These are phyloP conservation scores for Phytophthora boehmeriae DNA, from an alignment of 352 stramenopile species.

Conservation along the genomic window DNA sequence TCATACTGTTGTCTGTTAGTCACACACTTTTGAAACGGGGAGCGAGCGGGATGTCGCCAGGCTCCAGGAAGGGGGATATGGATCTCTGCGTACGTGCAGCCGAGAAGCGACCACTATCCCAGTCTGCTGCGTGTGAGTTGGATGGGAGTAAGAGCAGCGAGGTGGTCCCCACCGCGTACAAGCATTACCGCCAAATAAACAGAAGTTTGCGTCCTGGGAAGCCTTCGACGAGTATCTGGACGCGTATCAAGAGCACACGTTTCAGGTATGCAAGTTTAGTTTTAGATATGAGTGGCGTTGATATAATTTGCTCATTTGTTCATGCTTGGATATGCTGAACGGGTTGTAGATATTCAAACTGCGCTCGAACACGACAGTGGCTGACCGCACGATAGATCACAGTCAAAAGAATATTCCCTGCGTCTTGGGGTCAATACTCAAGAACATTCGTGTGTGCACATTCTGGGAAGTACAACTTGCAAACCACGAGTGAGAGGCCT, in stretches of 20 bases:
- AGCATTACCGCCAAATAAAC: not conserved
- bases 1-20: not conserved
- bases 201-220: not conserved
- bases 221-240: not conserved
- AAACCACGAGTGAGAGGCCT: not conserved
- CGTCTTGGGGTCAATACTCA: not conserved
- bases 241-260: not conserved
- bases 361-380: slow-evolving; percentile 9
- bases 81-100: not conserved
- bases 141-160: not conserved
- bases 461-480: slow-evolving; percentile 3
- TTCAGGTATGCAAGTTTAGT: not conserved
- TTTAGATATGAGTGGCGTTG: not conserved
- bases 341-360: slow-evolving; percentile 18
- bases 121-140: not conserved
- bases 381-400: not conserved
- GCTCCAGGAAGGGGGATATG: not conserved
- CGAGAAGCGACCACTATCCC: not conserved
- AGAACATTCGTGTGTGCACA: slow-evolving; percentile 10
- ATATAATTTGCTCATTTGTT: not conserved
- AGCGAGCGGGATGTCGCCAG: not conserved
- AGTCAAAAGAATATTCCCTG: slow-evolving; percentile 8
- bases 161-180: not conserved
- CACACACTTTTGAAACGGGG: not conserved
- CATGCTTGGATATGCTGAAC: not conserved